A percentile compares a stretch with the other conserved stretches of the same genome.
Conservation (phyloP, 2,329 filamentous ascomycete genomes). For the Chaetomium globosum region DNA sequence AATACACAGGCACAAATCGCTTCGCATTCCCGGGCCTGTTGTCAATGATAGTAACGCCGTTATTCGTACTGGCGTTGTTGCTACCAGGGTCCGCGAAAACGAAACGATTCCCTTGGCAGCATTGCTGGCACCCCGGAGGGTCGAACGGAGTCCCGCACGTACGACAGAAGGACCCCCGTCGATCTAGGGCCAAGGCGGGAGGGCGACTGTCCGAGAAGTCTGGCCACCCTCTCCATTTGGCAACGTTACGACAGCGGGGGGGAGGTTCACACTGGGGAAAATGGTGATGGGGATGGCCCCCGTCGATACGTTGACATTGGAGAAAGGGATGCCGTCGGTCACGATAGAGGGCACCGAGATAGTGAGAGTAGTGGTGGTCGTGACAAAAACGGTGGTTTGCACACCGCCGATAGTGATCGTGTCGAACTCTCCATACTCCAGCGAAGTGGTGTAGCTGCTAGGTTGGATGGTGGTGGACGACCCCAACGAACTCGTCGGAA, state of each 20-base stretch:
- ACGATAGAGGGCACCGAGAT: background rate
- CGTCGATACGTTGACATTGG: background rate
- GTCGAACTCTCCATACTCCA: background rate
- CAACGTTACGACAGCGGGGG: background rate
- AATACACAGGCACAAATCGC: background rate
- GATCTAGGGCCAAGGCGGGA: background rate
- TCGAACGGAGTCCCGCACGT: conserved; percentile 6
- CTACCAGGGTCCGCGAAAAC: background rate
- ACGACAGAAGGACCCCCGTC: background rate
- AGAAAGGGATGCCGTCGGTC: background rate
- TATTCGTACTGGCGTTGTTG: background rate
- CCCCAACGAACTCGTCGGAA: background rate
- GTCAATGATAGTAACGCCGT: background rate
- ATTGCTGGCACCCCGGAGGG: conserved; percentile 8
- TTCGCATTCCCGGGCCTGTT: background rate
- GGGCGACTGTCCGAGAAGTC: background rate
- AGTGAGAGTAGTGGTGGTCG: background rate
- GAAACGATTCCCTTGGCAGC: background rate
- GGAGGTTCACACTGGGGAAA: background rate
- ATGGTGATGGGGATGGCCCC: background rate
- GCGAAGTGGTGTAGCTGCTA: background rate
- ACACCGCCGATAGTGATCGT: background rate
- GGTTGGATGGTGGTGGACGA: background rate
- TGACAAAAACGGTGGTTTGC: background rate
- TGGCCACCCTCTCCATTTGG: background rate